These are phyloP conservation scores for Gaultheria prostrata DNA, from an alignment of 148 eudicot species.

Conservation along the genomic window DNA sequence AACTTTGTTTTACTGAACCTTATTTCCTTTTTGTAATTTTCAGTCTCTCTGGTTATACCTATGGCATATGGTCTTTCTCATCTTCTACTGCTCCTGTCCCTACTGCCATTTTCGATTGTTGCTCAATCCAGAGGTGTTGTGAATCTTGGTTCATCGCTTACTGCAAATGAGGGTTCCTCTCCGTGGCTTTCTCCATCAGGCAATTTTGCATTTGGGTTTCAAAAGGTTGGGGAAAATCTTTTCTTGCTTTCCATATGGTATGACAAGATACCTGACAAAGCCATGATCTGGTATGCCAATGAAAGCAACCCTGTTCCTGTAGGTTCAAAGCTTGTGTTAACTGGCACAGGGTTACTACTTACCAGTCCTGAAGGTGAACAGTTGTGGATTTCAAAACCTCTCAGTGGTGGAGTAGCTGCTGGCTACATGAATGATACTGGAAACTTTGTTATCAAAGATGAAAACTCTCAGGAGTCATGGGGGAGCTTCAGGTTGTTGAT, in stretches of 20 bases:
- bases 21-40: neutral
- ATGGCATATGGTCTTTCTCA: neutral
- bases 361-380: neutral
- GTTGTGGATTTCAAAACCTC: neutral
- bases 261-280: constrained; percentile 6
- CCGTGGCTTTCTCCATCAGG: constrained; percentile 7
- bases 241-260: constrained; percentile 8
- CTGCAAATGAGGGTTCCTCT: neutral
- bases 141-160: neutral
- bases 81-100: neutral
- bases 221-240: neutral
- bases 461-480: neutral
- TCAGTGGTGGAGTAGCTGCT: neutral
- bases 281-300: constrained; percentile 2
- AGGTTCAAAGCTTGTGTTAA: neutral
- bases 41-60: neutral
- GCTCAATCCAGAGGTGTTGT: constrained; percentile 2
- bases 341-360: constrained; percentile 1
- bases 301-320: neutral
- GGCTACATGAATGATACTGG: constrained; percentile 3
- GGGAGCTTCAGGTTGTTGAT: neutral
- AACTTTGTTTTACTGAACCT: neutral
- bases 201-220: neutral
- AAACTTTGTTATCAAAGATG: constrained; percentile 5
- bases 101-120: neutral